Base-by-base conservation (phyloP, 345 rosid genomes). In the Hibiscus tridactylites region DNA sequence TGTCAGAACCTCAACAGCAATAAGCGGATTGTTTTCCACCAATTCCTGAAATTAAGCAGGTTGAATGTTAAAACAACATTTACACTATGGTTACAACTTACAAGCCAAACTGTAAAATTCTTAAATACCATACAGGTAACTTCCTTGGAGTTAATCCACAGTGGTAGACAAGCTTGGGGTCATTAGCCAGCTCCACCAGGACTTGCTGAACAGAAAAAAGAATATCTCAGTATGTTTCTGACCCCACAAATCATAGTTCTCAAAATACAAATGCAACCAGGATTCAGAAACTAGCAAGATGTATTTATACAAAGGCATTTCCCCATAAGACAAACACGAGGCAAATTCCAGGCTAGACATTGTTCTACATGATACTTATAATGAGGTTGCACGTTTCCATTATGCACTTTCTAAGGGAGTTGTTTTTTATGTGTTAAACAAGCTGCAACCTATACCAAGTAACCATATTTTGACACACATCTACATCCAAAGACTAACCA, bases 21-120 rank as follows among this genome's bases (percentile, higher is more conserved):
- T 91, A 16, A 89, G 85, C 47, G 97, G 96, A 83, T 95, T 95
- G 83, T 91, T 88, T 73, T 95, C 98, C 78, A 95, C 98, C 84
- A 95, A 83, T 77, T 90, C 98, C 99, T 95, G 84, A 73, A 42
- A 77, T 79, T 66, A 39, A 53, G 68, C 3, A 70, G n/a, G 70
- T 65, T 74, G 13, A 61, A 71, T 65, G 75, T 69, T 78, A 70
- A 60, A 73, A 75, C 53, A 77, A 9, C 31, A 72, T 29, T 33
- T 42, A 47, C 59, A 46, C 31, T 21, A 9, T 31, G 31, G 53
- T 28, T 17, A 50, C 37, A 33, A 28, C 31, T 28, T 28, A 28
- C 8, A 16, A 4, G 5, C 21, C 59, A 50, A 75, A 73, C 50
- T 21, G 63, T 42, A 31, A 31, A 71, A 68, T 47, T 35, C 13